A percentile compares a stretch with the other conserved stretches of the same genome.
These are phyloP conservation scores for Thermothielavioides terrestris DNA, from an alignment of 495 filamentous ascomycete genomes.

Conservation along the genomic window DNA sequence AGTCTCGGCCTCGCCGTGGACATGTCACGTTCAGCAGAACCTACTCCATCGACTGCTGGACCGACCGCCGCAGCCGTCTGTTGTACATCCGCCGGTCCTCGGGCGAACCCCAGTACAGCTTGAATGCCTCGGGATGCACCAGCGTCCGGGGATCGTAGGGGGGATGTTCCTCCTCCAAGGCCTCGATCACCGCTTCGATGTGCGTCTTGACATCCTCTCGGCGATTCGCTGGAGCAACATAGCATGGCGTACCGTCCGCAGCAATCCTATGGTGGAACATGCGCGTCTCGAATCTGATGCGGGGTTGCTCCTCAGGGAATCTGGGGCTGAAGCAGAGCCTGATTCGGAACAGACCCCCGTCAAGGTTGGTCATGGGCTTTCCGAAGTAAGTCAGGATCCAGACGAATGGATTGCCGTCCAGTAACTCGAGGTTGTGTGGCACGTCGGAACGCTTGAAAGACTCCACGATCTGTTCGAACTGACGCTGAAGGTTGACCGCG, in stretches of 20 bases:
- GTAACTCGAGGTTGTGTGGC: slow-evolving; percentile 64
- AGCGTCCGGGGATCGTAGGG: slow-evolving; percentile 85
- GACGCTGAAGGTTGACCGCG: slow-evolving; percentile 70
- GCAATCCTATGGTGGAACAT: slow-evolving; percentile 89
- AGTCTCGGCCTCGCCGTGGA: neutral
- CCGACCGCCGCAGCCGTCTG: slow-evolving; percentile 59
- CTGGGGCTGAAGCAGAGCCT: slow-evolving; percentile 74
- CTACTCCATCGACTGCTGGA: slow-evolving; percentile 49
- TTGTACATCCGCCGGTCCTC: slow-evolving; percentile 79
- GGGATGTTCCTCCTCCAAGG: slow-evolving; percentile 77
- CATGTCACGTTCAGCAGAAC: neutral
- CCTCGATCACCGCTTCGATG: slow-evolving; percentile 73
- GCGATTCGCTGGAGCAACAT: slow-evolving; percentile 52
- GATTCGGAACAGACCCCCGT: slow-evolving; percentile 83
- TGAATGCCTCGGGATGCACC: slow-evolving; percentile 79
- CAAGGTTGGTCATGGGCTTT: slow-evolving; percentile 83
- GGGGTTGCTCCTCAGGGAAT: slow-evolving; percentile 86
- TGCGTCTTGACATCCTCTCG: slow-evolving; percentile 75
- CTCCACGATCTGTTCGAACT: slow-evolving; percentile 75
- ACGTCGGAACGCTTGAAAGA: slow-evolving; percentile 58
- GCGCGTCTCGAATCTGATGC: slow-evolving; percentile 68
- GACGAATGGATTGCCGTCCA: slow-evolving; percentile 61
- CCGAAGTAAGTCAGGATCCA: slow-evolving; percentile 75
- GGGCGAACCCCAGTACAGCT: slow-evolving; percentile 74
- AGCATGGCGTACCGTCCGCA: slow-evolving; percentile 69